Evolutionary conservation across 108 stramenopile genomes (phyloP), one percentile per base, ranked within the genome.

Genomic region (Nannochloropsis salina): DNA sequence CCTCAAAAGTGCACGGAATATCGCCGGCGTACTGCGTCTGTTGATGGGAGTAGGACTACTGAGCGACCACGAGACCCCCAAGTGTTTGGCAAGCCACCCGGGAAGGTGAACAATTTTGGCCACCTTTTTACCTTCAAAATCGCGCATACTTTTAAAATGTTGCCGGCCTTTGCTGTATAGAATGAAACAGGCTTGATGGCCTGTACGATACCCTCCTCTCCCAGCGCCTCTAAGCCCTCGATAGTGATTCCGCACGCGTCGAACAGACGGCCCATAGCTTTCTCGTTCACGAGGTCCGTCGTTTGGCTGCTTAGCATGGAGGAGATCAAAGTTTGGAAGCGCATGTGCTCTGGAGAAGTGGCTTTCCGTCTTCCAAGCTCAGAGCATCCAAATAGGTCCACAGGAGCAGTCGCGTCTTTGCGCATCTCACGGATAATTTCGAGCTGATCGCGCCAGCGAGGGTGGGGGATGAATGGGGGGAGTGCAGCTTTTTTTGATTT

Each of bases 1-100:
- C 88, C 82, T 74, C 61, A n/a, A 74, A 74, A 15, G 61, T 74
- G 5, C 61, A n/a, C 20, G 61, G 61, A 2, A 74, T 74, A n/a
- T 74, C 61, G n/a, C 61, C 61, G 61, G 61, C 61, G 61, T 74
- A 74, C 8, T 74, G 20, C n/a, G 4, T 8, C 61, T 74, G 61
- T 74, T 4, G 15, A 74, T 74, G 20, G 61, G n/a, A n/a, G 61
- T 1, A 3, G 6, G 61, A 74, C 15, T n/a, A 4, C 15, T 74
- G 8, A 6, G 10, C n/a, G 8, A 74, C 61, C 20, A 74, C 61
- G n/a, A 74, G 47, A 51, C 47, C 10, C 31, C 31, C 31, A 31
- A 31, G 31, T 31, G 31, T 31, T 31, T 31, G 31, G 31, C 31
- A 31, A 31, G 31, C 31, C 31, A 31, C 31, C 31, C 31, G 31